These are phyloP conservation scores for Graphiopsis chlorocephala DNA, from an alignment of 2,329 filamentous ascomycete genomes.

Conservation along the genomic window DNA sequence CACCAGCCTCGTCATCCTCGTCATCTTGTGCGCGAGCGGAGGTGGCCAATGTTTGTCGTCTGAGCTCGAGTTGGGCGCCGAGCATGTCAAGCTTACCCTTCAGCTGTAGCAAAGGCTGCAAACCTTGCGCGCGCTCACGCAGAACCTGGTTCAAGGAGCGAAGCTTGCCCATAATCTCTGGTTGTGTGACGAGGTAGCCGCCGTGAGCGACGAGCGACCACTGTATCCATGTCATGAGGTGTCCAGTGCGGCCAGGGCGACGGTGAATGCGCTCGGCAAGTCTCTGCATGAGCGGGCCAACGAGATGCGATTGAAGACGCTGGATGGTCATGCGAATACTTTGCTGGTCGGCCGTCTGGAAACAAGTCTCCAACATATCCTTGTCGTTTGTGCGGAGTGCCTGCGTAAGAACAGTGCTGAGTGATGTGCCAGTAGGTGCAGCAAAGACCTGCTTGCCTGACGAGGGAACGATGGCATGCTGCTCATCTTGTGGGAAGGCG, in stretches of 20 bases:
- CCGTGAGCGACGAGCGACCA: conserved; percentile 92
- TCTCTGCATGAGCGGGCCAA: conserved; percentile 73
- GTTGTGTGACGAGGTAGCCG: conserved; percentile 81
- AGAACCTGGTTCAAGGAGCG: conserved; percentile 80
- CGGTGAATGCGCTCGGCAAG: conserved; percentile 83
- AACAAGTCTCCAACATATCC: conserved; percentile 85
- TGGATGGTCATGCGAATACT: conserved; percentile 88
- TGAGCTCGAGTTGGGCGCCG: conserved; percentile 80
- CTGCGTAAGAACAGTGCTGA: conserved; percentile 90
- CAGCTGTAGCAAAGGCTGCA: conserved; percentile 78
- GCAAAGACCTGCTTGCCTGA: conserved; percentile 50
- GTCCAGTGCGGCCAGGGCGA: conserved; percentile 82
- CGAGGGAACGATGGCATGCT: conserved; percentile 43
- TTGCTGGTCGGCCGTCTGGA: conserved; percentile 72
- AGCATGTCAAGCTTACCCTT: conserved; percentile 97
- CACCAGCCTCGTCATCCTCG: conserved; percentile 66
- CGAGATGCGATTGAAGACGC: conserved; percentile 80
- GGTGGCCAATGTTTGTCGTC: conserved; percentile 61
- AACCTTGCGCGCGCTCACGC: conserved; percentile 76
- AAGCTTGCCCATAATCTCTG: conserved; percentile 76
- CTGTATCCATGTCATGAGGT: conserved; percentile 91
- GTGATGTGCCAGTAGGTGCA: conserved; percentile 70
- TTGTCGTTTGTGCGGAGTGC: conserved; percentile 89
- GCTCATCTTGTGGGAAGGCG: conserved; percentile 46
- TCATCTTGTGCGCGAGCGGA: conserved; percentile 51